phyloP scores from a whole-genome alignment of 2,329 filamentous ascomycete species.

The Diplodia intermedia region DNA sequence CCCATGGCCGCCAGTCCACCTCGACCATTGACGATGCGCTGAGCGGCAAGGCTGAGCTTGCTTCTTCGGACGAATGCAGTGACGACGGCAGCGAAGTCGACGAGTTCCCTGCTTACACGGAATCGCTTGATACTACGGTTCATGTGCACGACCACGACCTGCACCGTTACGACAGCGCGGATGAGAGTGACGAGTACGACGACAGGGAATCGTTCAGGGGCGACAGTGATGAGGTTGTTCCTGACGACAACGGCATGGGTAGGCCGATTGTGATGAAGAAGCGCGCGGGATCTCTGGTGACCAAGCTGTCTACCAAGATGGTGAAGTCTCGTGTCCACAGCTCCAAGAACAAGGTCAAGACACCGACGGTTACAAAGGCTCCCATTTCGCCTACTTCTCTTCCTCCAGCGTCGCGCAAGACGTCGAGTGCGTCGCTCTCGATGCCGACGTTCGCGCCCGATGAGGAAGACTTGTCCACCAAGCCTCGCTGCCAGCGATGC shows the following conservation, averaged over 20 bases:
- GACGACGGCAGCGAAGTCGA: slow-evolving; percentile 77
- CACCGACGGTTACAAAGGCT: slow-evolving; percentile 48
- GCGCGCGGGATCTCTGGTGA: slow-evolving; percentile 44
- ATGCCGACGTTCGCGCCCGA: slow-evolving; percentile 70
- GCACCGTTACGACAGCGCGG: slow-evolving; percentile 55
- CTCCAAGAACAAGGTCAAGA: slow-evolving; percentile 61
- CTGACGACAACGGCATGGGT: slow-evolving; percentile 45
- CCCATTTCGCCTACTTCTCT: slow-evolving; percentile 67
- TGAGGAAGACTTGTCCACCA: slow-evolving; percentile 90
- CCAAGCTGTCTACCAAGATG: slow-evolving; percentile 51
- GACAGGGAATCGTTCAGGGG: slow-evolving; percentile 63
- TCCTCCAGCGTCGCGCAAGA: slow-evolving; percentile 74
- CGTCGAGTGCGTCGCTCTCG: slow-evolving; percentile 72
- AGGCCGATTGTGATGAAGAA: slow-evolving; percentile 51
- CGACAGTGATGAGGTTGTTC: slow-evolving; percentile 58
- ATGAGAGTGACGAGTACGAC: slow-evolving; percentile 67
- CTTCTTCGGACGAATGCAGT: slow-evolving; percentile 72
- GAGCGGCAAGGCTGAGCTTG: slow-evolving; percentile 83
- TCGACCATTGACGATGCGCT: slow-evolving; percentile 94
- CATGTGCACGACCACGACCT: slow-evolving; percentile 36
- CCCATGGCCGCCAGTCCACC: slow-evolving; percentile 85
- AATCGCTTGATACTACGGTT: slow-evolving; percentile 3
- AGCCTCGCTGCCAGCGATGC: slow-evolving; percentile 96
- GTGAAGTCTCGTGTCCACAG: slow-evolving; percentile 52
- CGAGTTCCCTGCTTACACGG: slow-evolving; percentile 48